Base-by-base conservation (phyloP, 129 eudicot species). In the Artemisia annua region DNA sequence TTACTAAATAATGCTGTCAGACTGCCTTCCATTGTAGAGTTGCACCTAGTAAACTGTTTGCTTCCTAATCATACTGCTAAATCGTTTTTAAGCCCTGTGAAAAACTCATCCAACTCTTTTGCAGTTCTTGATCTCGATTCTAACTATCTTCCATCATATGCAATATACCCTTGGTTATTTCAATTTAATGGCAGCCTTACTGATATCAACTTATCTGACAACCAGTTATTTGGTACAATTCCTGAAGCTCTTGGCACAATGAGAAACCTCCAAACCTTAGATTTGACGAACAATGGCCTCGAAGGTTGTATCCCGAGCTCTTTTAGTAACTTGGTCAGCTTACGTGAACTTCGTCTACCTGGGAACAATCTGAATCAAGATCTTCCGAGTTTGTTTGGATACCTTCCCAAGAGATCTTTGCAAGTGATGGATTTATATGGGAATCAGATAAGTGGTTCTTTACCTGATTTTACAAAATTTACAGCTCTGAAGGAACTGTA, bases 381-480 rank as follows among this genome's bases (percentile, higher is more conserved):
- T 14, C 66, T 86, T 32, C 71, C 79, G 12, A 9, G 26, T 16
- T 55, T 64, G 20, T 67, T 79, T 5, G 67, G 61, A 17, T 70
- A 77, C 13, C 67, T 82, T 10, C 24, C 59, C 2, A 66, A 50
- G 3, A 66, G 22, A 22, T 76, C 79, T 12, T 64, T 76, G 56
- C 69, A 72, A 26, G 22, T 67, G 50, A 24, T 81, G 51, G 76
- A 66, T 48, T 60, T 81, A 43, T 60, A 65, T 14, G 57, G 15
- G 66, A 81, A 81, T 15, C 79, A 39, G 49, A 55, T 81, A n/a
- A 67, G 49, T 15, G 82, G 85, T 26, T 58, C 75, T 66, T 51
- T 81, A 24, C 75, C 78, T 39, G 82, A 81, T 81, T 76, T 81
- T 26, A 66, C 82, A 44, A 59, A 64, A 44, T 71, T 71, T 11